Base-by-base conservation (phyloP, 2,329 filamentous ascomycete species). In the Dryadomyces quercus-mongolicae region DNA sequence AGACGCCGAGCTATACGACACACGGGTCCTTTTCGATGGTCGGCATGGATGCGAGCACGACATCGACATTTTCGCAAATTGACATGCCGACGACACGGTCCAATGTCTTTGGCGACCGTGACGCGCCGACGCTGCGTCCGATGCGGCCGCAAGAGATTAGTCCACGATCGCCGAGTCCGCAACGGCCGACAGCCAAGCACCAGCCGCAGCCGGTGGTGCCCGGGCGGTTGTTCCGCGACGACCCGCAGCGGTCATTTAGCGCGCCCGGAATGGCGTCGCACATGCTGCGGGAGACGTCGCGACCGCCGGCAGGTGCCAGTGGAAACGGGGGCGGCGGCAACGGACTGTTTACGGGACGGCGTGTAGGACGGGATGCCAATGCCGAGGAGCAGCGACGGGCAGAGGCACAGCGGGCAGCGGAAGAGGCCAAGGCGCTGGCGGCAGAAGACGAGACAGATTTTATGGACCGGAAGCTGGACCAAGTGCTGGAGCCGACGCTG, bases 391-490 rank as follows among this genome's bases (percentile, higher is more conserved):
- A 79, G 60, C 72, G 73, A 51, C 75, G 72, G 61, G 66, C 73
- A 3, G 76, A 74, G 60, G 77, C 75, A 47, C 75, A 71, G 59
- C 76, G 77, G 56, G 77, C 75, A 60, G 77, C 74, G 1, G 78
- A 81, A 55, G 77, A 82, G 62, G 71, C 71, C 5, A 75, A 76
- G 56, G 70, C 78, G 4, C 70, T 87, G 2, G 70, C 80, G 21
- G 82, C 87, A 54, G 80, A 88, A 51, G 85, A 88, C 59, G 84
- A 87, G 59, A 83, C 85, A 25, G 76, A 80, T 36, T 77, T 86
- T 22, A 81, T 64, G 49, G 61, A 86, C 55, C 74, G 73, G 57
- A 71, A 85, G 34, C 73, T 91, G 40, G 71, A 71, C 7, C 77
- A 75, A n/a, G 73, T 80, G 9, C 70, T 85, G 20, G 71, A 81